Percentiles rank a stretch among this genome's conserved stretches.
Conservation (phyloP, 176 grass and related monocot species). For the Aegilops umbellulata region DNA sequence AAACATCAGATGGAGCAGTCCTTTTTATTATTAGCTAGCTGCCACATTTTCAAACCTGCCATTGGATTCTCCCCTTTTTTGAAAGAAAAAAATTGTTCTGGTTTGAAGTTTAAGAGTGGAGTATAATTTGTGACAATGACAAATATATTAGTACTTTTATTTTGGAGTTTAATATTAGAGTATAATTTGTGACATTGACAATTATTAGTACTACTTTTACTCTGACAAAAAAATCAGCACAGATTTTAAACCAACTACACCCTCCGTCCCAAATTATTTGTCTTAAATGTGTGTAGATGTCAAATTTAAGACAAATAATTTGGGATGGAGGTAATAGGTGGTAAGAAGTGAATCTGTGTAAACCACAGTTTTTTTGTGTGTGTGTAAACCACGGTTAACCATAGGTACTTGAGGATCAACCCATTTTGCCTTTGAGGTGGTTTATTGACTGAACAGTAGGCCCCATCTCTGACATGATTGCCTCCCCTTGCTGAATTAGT, state of each 20-base stretch:
- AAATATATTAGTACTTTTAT: not conserved
- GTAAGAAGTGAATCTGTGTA: not conserved
- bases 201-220: too few species aligned
- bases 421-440: not conserved
- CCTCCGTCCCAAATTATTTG: too few species aligned
- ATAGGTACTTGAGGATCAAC: not conserved
- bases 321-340: too few species aligned
- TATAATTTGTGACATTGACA: not conserved
- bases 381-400: not conserved
- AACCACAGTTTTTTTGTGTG: not conserved
- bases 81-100: not conserved
- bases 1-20: conserved; percentile 3
- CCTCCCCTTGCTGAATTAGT: conserved; percentile 18
- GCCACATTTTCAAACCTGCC: conserved; percentile 22
- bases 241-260: not conserved
- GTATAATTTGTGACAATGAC: not conserved
- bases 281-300: too few species aligned
- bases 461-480: conserved; percentile 3
- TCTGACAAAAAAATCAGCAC: not conserved
- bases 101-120: conserved; percentile 22
- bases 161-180: conserved; percentile 12
- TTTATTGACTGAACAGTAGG: conserved; percentile 14
- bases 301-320: too few species aligned
- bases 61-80: not conserved
- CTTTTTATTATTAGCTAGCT: conserved; percentile 21